A percentile compares a stretch with the other conserved stretches of the same genome.
Conservation (phyloP, 225 moss, liverwort and hornwort species). For the Neckera pumila region DNA sequence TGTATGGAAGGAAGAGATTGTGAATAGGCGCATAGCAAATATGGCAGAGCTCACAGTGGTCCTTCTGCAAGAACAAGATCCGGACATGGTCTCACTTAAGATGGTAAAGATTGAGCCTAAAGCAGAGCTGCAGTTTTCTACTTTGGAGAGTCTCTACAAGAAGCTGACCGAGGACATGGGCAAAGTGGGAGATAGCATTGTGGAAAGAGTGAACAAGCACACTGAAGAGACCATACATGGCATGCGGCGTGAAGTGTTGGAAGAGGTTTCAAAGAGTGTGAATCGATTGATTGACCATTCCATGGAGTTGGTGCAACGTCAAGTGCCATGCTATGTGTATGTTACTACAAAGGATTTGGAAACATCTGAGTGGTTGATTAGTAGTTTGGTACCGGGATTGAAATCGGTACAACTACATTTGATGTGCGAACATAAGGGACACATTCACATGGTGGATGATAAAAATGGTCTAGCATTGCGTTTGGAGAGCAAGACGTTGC, state of each 20-base stretch:
- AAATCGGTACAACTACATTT: not conserved
- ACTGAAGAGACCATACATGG: accelerated
- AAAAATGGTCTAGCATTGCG: not conserved
- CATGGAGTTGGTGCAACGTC: not conserved
- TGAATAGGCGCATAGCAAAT: too few relatives aligned
- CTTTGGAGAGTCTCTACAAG: not conserved
- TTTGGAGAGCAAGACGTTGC: not conserved
- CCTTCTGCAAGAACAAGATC: not conserved
- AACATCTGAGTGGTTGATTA: not conserved
- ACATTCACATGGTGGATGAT: not conserved
- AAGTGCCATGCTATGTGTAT: not conserved
- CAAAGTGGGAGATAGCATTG: not conserved
- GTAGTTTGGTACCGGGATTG: not conserved
- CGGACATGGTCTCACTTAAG: not conserved
- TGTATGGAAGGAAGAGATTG: not conserved
- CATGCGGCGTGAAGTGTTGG: not conserved
- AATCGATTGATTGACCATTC: not conserved
- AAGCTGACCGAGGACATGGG: accelerated
- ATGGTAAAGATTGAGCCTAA: accelerated
- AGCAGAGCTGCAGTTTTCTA: not conserved
- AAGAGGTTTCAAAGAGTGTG: not conserved
- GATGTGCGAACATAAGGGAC: not conserved
- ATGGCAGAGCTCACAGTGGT: not conserved
- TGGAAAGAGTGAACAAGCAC: not conserved
- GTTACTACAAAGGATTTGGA: not conserved